These are phyloP conservation scores for Apophysomyces trapeziformis DNA, from an alignment of 371 early-diverging fungal genomes.

Conservation along the genomic window DNA sequence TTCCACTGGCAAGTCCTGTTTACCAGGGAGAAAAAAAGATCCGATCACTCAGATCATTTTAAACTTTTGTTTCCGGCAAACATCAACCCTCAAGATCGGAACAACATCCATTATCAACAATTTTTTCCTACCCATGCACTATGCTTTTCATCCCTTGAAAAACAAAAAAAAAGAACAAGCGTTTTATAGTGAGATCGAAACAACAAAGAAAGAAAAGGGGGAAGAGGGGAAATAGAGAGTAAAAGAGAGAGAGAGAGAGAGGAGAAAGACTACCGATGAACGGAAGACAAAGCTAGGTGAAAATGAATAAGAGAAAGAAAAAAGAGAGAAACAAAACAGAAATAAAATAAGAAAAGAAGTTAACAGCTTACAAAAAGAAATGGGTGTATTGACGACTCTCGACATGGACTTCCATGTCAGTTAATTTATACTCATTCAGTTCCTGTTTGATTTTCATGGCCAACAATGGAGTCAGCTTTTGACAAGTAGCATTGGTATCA, in stretches of 20 bases:
- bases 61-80: too few species aligned
- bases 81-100: too few species aligned
- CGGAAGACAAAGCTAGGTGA: too few species aligned
- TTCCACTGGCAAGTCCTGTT: too few species aligned
- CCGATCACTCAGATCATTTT: too few species aligned
- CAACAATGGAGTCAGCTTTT: conserved; percentile 64
- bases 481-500: conserved; percentile 63
- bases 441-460: conserved; percentile 80
- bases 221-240: background rate
- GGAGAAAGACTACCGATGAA: too few species aligned
- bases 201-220: conserved; percentile 11
- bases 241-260: background rate
- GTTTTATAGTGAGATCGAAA: background rate
- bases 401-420: conserved; percentile 77
- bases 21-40: too few species aligned
- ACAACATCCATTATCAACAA: too few species aligned
- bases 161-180: background rate
- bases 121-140: too few species aligned
- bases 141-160: background rate
- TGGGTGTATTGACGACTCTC: conserved; percentile 77
- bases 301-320: too few species aligned
- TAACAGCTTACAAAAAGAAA: conserved; percentile 61
- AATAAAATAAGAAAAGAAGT: background rate
- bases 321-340: background rate
- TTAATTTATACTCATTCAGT: conserved; percentile 75